Evolutionary conservation across 345 rosid genomes (phyloP).

Genomic region (Arabidopsis suecica): DNA sequence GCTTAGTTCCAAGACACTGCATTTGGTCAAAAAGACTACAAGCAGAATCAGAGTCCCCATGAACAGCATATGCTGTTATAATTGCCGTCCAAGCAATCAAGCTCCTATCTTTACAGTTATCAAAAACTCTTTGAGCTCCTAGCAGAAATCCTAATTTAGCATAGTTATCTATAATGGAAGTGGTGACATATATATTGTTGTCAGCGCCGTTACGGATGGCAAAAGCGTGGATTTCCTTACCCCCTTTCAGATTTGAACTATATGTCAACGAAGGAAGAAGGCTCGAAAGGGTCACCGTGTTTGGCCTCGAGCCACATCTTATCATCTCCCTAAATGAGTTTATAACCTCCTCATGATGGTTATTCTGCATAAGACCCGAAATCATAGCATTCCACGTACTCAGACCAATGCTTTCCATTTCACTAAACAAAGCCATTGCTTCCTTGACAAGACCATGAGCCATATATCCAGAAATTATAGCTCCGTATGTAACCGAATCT

Average conservation of each 20-base stretch:
- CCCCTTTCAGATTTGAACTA: conserved; percentile 69
- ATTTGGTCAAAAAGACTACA: conserved; percentile 61
- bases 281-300: conserved; percentile 67
- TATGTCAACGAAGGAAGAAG: conserved; percentile 63
- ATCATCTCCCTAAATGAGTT: conserved; percentile 67
- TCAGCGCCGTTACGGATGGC: conserved; percentile 62
- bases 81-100: conserved; percentile 88
- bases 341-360: conserved; percentile 53
- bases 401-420: conserved; percentile 54
- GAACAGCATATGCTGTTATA: conserved; percentile 75
- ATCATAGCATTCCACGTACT: conserved; percentile 79
- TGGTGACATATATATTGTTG: conserved; percentile 61
- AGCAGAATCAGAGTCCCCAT: conserved; percentile 69
- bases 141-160: conserved; percentile 70
- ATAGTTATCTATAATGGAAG: conserved; percentile 74
- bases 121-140: conserved; percentile 66
- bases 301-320: conserved; percentile 59
- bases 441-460: conserved; percentile 68
- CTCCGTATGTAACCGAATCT: conserved; percentile 67
- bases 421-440: conserved; percentile 60
- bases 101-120: conserved; percentile 58
- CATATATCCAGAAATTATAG: conserved; percentile 80
- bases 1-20: conserved; percentile 57
- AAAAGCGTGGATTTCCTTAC: conserved; percentile 75
- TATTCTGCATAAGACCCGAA: conserved; percentile 85